phyloP scores from a whole-genome alignment of 306 rosid species.

The Cicer chorassanicum region DNA sequence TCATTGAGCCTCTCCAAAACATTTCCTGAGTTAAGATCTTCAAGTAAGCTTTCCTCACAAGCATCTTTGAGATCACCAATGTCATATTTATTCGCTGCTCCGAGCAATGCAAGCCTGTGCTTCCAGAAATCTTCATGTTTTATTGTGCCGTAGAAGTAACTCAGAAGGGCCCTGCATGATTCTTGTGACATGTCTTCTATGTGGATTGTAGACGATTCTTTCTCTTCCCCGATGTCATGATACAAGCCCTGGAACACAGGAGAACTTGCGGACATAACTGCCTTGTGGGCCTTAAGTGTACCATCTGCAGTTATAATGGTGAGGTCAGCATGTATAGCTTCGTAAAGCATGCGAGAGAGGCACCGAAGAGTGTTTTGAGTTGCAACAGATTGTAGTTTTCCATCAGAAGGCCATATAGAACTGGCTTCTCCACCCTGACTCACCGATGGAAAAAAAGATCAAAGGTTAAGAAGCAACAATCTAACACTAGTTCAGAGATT shows the following conservation, averaged over 20 bases:
- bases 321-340: slow-evolving; percentile 68
- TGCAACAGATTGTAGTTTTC: slow-evolving; percentile 61
- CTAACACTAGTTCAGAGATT: neutral
- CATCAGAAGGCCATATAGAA: slow-evolving; percentile 71
- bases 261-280: slow-evolving; percentile 75
- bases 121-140: slow-evolving; percentile 78
- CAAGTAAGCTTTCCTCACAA: slow-evolving; percentile 79
- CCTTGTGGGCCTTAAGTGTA: slow-evolving; percentile 69
- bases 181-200: slow-evolving; percentile 73
- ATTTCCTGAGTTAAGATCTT: slow-evolving; percentile 72
- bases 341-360: slow-evolving; percentile 79
- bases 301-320: slow-evolving; percentile 66
- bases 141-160: slow-evolving; percentile 75
- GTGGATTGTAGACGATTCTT: slow-evolving; percentile 64
- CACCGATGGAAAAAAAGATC: neutral
- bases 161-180: slow-evolving; percentile 62
- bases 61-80: slow-evolving; percentile 67
- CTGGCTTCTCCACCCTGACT: slow-evolving; percentile 61
- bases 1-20: slow-evolving; percentile 79
- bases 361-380: slow-evolving; percentile 62
- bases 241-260: slow-evolving; percentile 65
- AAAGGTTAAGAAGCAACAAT: slow-evolving; percentile 23
- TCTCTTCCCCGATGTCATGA: slow-evolving; percentile 53
- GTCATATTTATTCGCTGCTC: slow-evolving; percentile 70
- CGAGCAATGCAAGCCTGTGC: slow-evolving; percentile 71